Evolutionary conservation across 176 grass and related monocot species (phyloP).

Genomic region (Cenchrus fungigraminus): DNA sequence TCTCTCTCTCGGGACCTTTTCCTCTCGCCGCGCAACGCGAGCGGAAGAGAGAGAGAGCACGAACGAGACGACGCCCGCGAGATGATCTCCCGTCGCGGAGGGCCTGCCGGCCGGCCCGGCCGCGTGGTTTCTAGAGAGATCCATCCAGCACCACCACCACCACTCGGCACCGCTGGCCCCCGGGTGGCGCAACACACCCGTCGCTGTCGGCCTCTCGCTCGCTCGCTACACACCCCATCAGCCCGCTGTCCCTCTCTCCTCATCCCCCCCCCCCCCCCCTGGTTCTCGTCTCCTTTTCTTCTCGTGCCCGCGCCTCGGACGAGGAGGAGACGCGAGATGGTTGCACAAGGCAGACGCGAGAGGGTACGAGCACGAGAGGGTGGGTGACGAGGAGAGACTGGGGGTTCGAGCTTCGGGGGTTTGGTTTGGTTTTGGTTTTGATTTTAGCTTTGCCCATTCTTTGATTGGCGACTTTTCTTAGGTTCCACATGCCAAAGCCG

Average conservation of each 20-base stretch:
- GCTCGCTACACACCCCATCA: not conserved
- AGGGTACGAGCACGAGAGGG: not conserved
- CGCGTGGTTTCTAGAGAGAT: conserved; percentile 37
- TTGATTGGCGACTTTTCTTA: not conserved
- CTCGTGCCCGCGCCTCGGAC: not conserved
- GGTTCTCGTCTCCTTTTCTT: not conserved
- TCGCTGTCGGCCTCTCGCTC: not conserved
- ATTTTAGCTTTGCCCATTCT: not conserved
- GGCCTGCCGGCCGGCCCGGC: too few species aligned
- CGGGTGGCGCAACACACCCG: not conserved
- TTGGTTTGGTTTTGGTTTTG: not conserved
- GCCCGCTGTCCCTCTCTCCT: not conserved
- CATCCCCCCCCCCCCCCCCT: too few species aligned
- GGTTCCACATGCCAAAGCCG: not conserved
- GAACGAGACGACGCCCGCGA: too few species aligned
- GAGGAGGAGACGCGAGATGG: not conserved
- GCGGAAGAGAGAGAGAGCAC: not conserved
- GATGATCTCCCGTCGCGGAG: not conserved
- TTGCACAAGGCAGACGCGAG: not conserved
- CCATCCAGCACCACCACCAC: conserved; percentile 6
- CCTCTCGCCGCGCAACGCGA: not conserved
- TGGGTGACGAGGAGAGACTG: not conserved
- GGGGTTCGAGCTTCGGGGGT: too few species aligned
- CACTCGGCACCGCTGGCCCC: not conserved
- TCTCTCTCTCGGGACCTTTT: too few species aligned